Percentiles rank a stretch among this genome's conserved stretches.
These are phyloP conservation scores for Quercus engelmannii DNA, from an alignment of 306 rosid species.

Conservation along the genomic window DNA sequence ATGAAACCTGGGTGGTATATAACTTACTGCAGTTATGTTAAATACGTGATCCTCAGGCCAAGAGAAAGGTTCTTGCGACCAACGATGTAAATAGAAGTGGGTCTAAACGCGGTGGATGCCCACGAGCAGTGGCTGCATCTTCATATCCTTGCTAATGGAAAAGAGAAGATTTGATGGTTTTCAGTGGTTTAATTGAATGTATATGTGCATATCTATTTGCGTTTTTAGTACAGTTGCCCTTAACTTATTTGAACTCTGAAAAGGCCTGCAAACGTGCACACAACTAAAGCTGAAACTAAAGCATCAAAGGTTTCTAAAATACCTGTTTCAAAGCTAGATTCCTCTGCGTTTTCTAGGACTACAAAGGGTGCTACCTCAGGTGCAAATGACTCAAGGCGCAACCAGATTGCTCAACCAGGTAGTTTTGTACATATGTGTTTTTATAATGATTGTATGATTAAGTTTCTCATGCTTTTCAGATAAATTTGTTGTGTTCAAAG, in stretches of 20 bases:
- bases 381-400: slow-evolving; percentile 43
- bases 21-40: neutral
- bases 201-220: slow-evolving; percentile 14
- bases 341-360: slow-evolving; percentile 26
- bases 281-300: slow-evolving; percentile 37
- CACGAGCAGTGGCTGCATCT: slow-evolving; percentile 53
- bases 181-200: neutral
- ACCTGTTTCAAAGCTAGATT: slow-evolving; percentile 45
- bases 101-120: slow-evolving; percentile 65
- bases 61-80: slow-evolving; percentile 54
- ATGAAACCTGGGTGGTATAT: neutral
- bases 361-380: slow-evolving; percentile 33
- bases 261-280: slow-evolving; percentile 41
- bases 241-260: slow-evolving; percentile 57
- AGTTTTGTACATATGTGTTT: neutral
- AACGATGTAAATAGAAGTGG: slow-evolving; percentile 49
- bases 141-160: slow-evolving; percentile 66
- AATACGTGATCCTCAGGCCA: slow-evolving; percentile 43
- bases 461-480: neutral
- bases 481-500: neutral
- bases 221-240: slow-evolving; percentile 36
- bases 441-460: neutral
- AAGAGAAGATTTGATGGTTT: neutral
- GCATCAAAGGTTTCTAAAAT: slow-evolving; percentile 44
- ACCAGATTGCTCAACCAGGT: slow-evolving; percentile 54